These are phyloP conservation scores for Isabelozyma pseudorhagii DNA, from an alignment of 805 yeast species.

Conservation along the genomic window DNA sequence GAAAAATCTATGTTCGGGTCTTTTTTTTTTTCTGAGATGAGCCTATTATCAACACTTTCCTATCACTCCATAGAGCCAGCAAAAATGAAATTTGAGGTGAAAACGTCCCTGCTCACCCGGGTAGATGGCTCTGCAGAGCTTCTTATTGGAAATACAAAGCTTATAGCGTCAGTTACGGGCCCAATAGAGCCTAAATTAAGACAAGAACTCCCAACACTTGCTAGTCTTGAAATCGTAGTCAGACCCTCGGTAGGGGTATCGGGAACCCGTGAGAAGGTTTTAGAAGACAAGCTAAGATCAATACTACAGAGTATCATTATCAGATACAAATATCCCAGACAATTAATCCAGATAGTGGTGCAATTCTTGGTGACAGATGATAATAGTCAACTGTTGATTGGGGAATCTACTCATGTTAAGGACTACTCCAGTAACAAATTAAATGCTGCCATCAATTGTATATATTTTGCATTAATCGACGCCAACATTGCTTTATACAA, in stretches of 20 bases:
- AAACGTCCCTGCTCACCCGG: conserved; percentile 40
- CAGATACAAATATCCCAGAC: conserved; percentile 71
- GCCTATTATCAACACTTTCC: too few relatives aligned
- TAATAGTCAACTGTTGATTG: conserved; percentile 4
- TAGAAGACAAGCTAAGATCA: conserved; percentile 68
- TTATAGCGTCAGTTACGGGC: conserved; percentile 79
- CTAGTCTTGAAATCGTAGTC: conserved; percentile 74
- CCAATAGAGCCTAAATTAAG: conserved; percentile 83
- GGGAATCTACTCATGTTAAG: conserved; percentile 12
- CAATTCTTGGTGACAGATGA: conserved; percentile 34
- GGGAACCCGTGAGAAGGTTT: conserved; percentile 66
- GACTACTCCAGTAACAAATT: conserved; percentile 48
- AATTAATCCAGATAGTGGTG: conserved; percentile 45
- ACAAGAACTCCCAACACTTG: conserved; percentile 78
- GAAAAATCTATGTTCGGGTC: too few relatives aligned
- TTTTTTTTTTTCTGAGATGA: too few relatives aligned
- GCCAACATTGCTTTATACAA: conserved; percentile 68
- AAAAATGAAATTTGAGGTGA: conserved; percentile 14
- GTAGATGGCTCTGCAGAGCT: conserved; percentile 82
- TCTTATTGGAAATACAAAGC: conserved; percentile 48
- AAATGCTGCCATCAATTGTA: conserved; percentile 68
- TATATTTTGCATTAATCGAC: conserved; percentile 72
- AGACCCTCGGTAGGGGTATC: conserved; percentile 78
- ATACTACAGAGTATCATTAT: conserved; percentile 60
- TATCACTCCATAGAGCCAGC: too few relatives aligned